These are phyloP conservation scores for Beauveria rudraprayagi DNA, from an alignment of 2,329 filamentous ascomycete species.

Conservation along the genomic window DNA sequence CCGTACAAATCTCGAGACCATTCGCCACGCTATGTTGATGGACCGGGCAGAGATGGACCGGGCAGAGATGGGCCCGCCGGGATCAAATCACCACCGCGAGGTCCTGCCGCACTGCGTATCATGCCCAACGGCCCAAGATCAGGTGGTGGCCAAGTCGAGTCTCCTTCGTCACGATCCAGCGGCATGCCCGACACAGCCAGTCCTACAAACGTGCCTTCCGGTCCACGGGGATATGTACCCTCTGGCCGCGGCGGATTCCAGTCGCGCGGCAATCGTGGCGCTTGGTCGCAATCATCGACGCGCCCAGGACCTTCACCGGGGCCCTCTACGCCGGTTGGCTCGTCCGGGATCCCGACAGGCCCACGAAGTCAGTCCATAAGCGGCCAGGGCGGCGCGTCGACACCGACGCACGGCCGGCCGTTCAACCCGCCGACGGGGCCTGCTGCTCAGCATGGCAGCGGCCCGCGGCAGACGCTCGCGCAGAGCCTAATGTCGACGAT, in stretches of 20 bases:
- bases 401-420: conserved; percentile 34
- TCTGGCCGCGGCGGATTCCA: conserved; percentile 36
- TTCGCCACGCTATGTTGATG: conserved; percentile 24
- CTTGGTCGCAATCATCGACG: conserved; percentile 31
- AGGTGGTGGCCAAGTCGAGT: conserved; percentile 2
- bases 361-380: conserved; percentile 31
- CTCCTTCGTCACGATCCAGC: conserved; percentile 23
- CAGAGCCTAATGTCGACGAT: conserved; percentile 45
- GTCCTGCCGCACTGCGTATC: conserved; percentile 44
- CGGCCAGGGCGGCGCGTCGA: conserved; percentile 20
- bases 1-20: conserved; percentile 36
- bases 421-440: conserved; percentile 54
- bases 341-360: conserved; percentile 39
- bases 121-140: conserved; percentile 38
- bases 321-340: conserved; percentile 33
- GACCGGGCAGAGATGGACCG: conserved; percentile 22
- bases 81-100: conserved; percentile 43
- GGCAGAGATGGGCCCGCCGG: conserved; percentile 22
- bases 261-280: conserved; percentile 37
- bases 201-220: conserved; percentile 43
- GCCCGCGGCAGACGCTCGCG: conserved; percentile 37
- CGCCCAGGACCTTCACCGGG: conserved; percentile 28
- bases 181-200: conserved; percentile 32
- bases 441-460: conserved; percentile 28
- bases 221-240: conserved; percentile 46